Base-by-base conservation (phyloP, 495 filamentous ascomycete species). In the Achaetomiella virescens region DNA sequence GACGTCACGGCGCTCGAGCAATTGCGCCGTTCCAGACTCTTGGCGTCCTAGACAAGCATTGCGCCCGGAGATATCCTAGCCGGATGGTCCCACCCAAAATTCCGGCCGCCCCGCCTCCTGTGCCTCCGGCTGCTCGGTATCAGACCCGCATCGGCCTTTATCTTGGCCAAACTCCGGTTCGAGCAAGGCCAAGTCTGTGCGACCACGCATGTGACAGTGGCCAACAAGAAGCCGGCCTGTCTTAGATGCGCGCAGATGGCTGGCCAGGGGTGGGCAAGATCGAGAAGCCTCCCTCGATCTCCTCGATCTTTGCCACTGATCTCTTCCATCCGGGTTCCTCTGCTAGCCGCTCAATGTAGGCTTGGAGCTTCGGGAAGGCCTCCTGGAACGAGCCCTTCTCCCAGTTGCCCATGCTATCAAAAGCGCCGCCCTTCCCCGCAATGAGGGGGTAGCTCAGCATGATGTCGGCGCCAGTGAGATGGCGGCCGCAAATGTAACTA, bases 381-480 rank as follows among this genome's bases (percentile, higher is more conserved):
- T 54, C 48, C 63, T 64, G 58, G 31, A 66, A 66, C 0, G 62
- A 43, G 27, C 63, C 64, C 12, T 54, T 66, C 37, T 70, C 64
- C 71, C 71, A 72, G 12, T 54, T 51, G 11, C 69, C 66, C 52
- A 67, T 63, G 3, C 61, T 64, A 53, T 90, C 86, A 61, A 87
- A 89, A 48, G 72, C 75, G 20, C 38, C 47, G 8, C 35, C 44
- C 41, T 83, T 76, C 12, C 77, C 81, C 3, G 81, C 82, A 15
- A 84, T 78, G 6, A 93, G 66, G 0, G 84, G 85, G 67, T 88
- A 95, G 55, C 79, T 81, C 72, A 93, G 74, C 66, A 91, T 66
- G 47, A 96, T 85, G 66, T 96, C 90, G 1, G 87, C 90, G 0
- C 81, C 84, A 0, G 87, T 88, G 29, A 95, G 70, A 36, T 81